phyloP scores from a whole-genome alignment of 352 stramenopile species.

The Phytopythium oedochilum region DNA sequence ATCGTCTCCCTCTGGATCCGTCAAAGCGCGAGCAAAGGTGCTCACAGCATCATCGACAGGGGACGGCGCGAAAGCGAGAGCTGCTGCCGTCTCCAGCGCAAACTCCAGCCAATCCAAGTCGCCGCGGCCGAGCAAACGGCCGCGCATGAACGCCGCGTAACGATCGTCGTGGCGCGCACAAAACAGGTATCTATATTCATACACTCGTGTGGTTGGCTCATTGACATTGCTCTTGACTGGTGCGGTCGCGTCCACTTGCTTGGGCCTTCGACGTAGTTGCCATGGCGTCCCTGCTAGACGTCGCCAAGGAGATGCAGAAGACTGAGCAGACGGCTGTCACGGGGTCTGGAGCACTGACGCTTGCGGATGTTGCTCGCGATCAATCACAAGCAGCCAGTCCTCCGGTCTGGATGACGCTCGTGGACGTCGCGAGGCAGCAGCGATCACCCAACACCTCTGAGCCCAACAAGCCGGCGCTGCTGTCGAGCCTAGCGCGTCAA shows the following conservation, averaged over 20 bases:
- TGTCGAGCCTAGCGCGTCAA: constrained; percentile 33
- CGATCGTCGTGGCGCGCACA: neutral
- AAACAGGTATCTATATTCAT: constrained; percentile 8
- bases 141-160: constrained; percentile 11
- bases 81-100: neutral
- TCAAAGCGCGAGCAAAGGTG: neutral
- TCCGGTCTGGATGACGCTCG: constrained; percentile 15
- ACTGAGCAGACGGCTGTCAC: constrained; percentile 1
- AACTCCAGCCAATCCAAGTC: constrained; percentile 10
- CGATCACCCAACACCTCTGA: neutral
- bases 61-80: neutral
- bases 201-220: constrained; percentile 12
- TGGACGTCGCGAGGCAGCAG: constrained; percentile 42
- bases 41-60: neutral
- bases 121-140: constrained; percentile 26
- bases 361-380: constrained; percentile 35
- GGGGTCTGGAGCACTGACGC: constrained; percentile 9
- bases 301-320: constrained; percentile 41
- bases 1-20: neutral
- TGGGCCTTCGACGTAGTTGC: neutral
- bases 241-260: neutral
- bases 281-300: constrained; percentile 32
- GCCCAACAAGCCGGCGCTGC: constrained; percentile 15
- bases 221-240: neutral
- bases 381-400: constrained; percentile 1